These are phyloP conservation scores for Brassica cretica DNA, from an alignment of 345 rosid genomes.

Conservation along the genomic window DNA sequence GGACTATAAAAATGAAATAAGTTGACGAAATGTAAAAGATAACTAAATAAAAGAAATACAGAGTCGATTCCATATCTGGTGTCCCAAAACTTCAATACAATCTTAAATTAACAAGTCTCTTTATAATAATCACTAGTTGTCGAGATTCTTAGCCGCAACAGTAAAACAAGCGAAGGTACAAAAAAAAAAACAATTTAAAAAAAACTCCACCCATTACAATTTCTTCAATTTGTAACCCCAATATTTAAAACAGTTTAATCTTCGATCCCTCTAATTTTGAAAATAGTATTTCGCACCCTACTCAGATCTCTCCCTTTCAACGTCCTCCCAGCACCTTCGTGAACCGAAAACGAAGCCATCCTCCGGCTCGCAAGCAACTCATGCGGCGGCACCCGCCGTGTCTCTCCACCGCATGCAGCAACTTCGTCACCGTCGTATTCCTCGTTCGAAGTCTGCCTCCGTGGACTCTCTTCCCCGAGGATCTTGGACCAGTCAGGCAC, in stretches of 20 bases:
- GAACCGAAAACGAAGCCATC: slow-evolving; percentile 88
- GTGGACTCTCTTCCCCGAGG: slow-evolving; percentile 58
- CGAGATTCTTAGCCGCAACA: neutral
- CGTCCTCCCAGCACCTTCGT: slow-evolving; percentile 95
- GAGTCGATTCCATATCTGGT: slow-evolving; percentile 18
- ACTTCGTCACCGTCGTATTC: slow-evolving; percentile 46
- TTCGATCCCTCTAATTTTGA: slow-evolving; percentile 86
- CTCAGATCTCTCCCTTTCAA: slow-evolving; percentile 95
- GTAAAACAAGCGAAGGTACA: neutral
- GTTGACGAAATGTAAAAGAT: neutral
- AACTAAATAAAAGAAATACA: neutral
- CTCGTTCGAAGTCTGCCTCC: slow-evolving; percentile 39
- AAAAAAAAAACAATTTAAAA: neutral
- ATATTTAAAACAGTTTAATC: slow-evolving; percentile 45
- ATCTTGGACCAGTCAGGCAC: slow-evolving; percentile 98
- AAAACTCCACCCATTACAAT: neutral
- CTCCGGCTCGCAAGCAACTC: slow-evolving; percentile 80
- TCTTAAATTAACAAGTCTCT: slow-evolving; percentile 9
- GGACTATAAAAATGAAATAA: slow-evolving; percentile 1
- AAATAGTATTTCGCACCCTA: slow-evolving; percentile 90
- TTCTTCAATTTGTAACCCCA: slow-evolving; percentile 17
- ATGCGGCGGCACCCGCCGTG: slow-evolving; percentile 74
- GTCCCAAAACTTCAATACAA: slow-evolving; percentile 31
- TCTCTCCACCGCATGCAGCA: slow-evolving; percentile 43
- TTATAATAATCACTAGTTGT: neutral